Evolutionary conservation across 306 rosid species (phyloP), one percentile per base, ranked within the genome.

Genomic region (Begonia fuchsioides): DNA sequence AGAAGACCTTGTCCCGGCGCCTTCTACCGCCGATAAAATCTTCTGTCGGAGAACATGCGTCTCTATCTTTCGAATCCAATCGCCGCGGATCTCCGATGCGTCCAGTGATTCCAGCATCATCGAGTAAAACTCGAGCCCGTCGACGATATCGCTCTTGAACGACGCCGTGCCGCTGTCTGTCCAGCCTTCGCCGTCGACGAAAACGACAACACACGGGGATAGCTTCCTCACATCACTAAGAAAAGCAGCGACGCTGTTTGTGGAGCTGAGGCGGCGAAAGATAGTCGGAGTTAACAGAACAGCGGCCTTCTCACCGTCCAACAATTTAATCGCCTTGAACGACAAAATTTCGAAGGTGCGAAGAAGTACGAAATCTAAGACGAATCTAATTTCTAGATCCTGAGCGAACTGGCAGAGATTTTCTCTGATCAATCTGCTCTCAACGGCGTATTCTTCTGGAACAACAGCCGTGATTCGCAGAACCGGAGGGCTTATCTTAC

Each of bases 71-170:
- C 72, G 55, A 40, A 80, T 74, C 84, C 80, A 71, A 6, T 82
- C 96, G 0, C 74, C 70, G 0, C 74, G 76, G 0, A 52, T 61
- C 61, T 43, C 56, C 12, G 87, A 57, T 3, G 82, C 82, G 35
- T 87, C 96, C 60, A 82, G 55, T 32, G 94, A 82, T 71, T 80
- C 96, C 67, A 87, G 13, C 75, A 87, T 62, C 68, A 80, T 61
- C 18, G 93, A 61, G 65, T 75, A 87, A 50, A 75, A 80, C 60
- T 82, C 87, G 0, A 87, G 61, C 6, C 75, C 55, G 58, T 64
- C 66, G 41, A 77, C 76, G 14, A 87, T 69, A 44, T 74, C 76
- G 47, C 81, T 63, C 20, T 83, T 58, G 61, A 87, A 82, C 50
- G 94, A 72, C 52, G 85, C 9, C 39, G 68, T 52, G 1, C 72